phyloP scores from a whole-genome alignment of 176 grass and related monocot genomes.

The Oropetium thomaeum region DNA sequence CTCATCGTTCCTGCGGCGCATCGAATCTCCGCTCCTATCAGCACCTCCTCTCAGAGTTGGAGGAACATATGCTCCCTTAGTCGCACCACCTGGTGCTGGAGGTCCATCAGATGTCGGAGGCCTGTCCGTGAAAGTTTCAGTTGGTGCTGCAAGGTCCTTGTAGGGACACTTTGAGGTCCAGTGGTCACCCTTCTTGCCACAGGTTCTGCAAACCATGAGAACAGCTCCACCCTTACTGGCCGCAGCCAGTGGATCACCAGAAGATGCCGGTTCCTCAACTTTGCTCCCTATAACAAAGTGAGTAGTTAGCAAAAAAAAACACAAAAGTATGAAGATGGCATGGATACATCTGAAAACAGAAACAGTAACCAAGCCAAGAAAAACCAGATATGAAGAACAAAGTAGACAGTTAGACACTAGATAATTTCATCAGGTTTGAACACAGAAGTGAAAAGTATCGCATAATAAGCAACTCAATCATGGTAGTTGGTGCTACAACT shows the following conservation, averaged over 20 bases:
- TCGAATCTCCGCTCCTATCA: conserved; percentile 44
- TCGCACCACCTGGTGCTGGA: conserved; percentile 26
- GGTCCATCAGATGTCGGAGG: conserved; percentile 56
- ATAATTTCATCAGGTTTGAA: neutral
- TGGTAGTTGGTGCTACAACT: neutral
- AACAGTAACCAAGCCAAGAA: neutral
- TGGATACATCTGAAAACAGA: neutral
- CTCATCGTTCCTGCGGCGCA: conserved; percentile 82
- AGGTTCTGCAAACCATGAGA: conserved; percentile 96
- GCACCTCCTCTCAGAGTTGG: conserved; percentile 72
- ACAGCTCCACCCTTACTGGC: conserved; percentile 74
- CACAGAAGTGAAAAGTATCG: neutral
- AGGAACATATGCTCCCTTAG: conserved; percentile 72
- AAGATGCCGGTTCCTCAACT: conserved; percentile 59
- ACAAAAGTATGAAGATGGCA: neutral
- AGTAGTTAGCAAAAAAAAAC: neutral
- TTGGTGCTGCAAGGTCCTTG: conserved; percentile 74
- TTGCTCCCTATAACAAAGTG: conserved; percentile 60
- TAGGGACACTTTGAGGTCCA: conserved; percentile 98
- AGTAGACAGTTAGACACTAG: neutral
- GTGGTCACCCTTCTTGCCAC: conserved; percentile 91
- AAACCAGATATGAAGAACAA: neutral
- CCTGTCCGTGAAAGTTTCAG: conserved; percentile 56
- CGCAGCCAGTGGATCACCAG: conserved; percentile 59
- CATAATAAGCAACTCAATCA: neutral